A percentile compares a stretch with the other conserved stretches of the same genome.
phyloP scores from a whole-genome alignment of 1,284 basidiomycete species.

The Baeospora myosura region DNA sequence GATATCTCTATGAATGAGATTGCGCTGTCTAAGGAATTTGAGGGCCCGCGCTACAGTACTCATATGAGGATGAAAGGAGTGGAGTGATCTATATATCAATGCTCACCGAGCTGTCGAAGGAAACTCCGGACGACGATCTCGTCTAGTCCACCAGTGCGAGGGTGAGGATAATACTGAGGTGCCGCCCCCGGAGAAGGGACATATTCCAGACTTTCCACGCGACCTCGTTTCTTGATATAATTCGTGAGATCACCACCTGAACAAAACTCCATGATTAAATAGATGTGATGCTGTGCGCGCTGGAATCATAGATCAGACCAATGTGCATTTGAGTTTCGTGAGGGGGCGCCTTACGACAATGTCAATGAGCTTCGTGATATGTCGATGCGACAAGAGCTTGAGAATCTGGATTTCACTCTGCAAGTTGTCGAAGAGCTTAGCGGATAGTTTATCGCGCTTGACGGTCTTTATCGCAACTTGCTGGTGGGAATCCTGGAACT shows the following conservation, averaged over 20 bases:
- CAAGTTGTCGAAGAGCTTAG: conserved; percentile 93
- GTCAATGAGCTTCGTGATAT: conserved; percentile 90
- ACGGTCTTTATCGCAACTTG: conserved; percentile 96
- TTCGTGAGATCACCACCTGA: conserved; percentile 92
- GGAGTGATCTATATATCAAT: background rate
- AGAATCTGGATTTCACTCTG: conserved; percentile 97
- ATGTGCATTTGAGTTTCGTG: background rate
- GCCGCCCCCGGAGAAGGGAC: conserved; percentile 58
- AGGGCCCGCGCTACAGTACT: conserved; percentile 71
- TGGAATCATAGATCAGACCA: conserved; percentile 23
- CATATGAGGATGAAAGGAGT: conserved; percentile 3
- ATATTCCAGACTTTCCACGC: conserved; percentile 80
- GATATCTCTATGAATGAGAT: conserved; percentile 95
- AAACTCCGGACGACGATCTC: conserved; percentile 91
- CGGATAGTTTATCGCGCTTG: conserved; percentile 79
- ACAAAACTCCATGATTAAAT: conserved; percentile 97
- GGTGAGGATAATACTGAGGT: conserved; percentile 84
- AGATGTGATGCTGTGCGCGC: conserved; percentile 91
- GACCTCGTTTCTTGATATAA: conserved; percentile 92
- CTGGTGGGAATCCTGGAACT: conserved; percentile 58
- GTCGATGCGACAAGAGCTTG: conserved; percentile 87
- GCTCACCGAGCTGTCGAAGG: conserved; percentile 81
- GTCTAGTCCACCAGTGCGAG: conserved; percentile 82
- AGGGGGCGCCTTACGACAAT: conserved; percentile 61
- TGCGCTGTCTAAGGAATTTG: conserved; percentile 83